Percentiles rank a stretch among this genome's conserved stretches.
Conservation (phyloP, 805 yeast species). For the Metschnikowia bowlesiae region DNA sequence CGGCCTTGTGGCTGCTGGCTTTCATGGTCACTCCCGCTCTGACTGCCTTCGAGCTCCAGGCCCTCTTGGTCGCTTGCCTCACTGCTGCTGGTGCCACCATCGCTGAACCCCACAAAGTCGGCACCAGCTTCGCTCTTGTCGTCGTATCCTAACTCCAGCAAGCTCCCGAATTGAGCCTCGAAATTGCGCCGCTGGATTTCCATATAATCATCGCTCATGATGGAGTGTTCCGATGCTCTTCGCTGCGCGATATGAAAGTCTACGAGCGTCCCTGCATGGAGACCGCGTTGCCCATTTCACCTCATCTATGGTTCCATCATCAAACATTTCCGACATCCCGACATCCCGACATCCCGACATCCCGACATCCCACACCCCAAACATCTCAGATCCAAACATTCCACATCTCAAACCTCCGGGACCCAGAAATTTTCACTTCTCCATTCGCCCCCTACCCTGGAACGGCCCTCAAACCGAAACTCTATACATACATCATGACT, state of each 20-base stretch:
- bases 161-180: slow-evolving; percentile 60
- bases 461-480: too few species aligned
- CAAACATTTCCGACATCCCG: too few species aligned
- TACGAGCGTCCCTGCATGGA: background rate
- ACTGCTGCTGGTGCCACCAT: background rate
- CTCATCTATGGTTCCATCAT: background rate
- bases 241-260: slow-evolving; percentile 1
- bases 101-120: slow-evolving; percentile 10
- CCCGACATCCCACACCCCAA: too few species aligned
- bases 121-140: slow-evolving; percentile 24
- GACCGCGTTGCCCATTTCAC: background rate
- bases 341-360: too few species aligned
- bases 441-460: too few species aligned
- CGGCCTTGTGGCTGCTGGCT: background rate
- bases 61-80: slow-evolving; percentile 3
- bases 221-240: background rate
- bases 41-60: background rate
- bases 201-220: slow-evolving; percentile 33
- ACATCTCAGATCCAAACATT: too few species aligned
- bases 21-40: background rate
- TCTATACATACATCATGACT: slow-evolving; percentile 52
- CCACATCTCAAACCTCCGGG: too few species aligned
- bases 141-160: slow-evolving; percentile 51
- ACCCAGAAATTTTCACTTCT: too few species aligned
- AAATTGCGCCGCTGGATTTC: slow-evolving; percentile 56